These are phyloP conservation scores for Bidens hawaiensis DNA, from an alignment of 140 eudicot species.

Conservation along the genomic window DNA sequence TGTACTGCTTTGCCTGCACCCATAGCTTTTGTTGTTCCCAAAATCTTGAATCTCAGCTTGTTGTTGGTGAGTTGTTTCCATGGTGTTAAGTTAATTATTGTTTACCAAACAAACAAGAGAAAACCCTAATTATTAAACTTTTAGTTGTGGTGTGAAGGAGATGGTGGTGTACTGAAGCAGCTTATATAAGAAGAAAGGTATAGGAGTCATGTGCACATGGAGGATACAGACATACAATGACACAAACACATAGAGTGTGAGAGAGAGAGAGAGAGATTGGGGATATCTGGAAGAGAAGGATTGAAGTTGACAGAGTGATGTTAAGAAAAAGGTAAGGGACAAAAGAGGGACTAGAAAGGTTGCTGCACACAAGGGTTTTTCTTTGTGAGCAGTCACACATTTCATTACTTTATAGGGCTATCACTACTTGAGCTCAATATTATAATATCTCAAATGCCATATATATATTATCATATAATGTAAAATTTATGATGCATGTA, in stretches of 20 bases:
- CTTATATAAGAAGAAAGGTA: slow-evolving; percentile 30
- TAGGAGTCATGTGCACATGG: slow-evolving; percentile 42
- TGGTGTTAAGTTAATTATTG: slow-evolving; percentile 10
- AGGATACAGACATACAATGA: slow-evolving; percentile 18
- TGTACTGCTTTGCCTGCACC: slow-evolving; percentile 85
- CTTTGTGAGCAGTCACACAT: slow-evolving; percentile 38
- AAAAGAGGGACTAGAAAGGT: slow-evolving; percentile 74
- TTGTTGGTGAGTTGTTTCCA: slow-evolving; percentile 70
- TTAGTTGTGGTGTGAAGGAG: neutral
- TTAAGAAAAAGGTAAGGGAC: slow-evolving; percentile 82
- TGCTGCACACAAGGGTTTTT: too few relatives aligned
- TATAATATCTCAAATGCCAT: too few relatives aligned
- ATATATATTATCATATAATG: neutral
- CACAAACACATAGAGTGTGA: slow-evolving; percentile 16
- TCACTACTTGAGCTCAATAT: slow-evolving; percentile 11
- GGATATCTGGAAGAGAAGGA: slow-evolving; percentile 97
- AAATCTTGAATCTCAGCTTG: slow-evolving; percentile 29
- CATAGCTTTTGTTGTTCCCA: slow-evolving; percentile 34
- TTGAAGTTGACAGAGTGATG: slow-evolving; percentile 91
- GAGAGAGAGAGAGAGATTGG: slow-evolving; percentile 44
- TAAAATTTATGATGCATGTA: slow-evolving; percentile 19
- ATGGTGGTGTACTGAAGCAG: neutral
- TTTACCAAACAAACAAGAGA: neutral
- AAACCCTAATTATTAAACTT: slow-evolving; percentile 25
- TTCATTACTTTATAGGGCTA: slow-evolving; percentile 26